Base-by-base conservation (phyloP, 495 filamentous ascomycete species). In the Ascobolus immersus region DNA sequence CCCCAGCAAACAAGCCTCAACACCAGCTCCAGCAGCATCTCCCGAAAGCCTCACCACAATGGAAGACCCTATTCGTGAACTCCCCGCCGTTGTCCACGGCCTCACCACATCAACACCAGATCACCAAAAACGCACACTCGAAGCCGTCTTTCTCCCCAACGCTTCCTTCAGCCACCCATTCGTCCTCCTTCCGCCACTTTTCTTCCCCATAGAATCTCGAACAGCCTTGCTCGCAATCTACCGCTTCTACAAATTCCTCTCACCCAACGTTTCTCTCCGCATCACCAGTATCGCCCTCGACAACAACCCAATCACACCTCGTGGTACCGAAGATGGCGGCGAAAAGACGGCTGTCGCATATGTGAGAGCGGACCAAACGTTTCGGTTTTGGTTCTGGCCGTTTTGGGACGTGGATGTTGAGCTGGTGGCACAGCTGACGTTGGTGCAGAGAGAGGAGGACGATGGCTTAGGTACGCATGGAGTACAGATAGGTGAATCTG, bases 211-310 rank as follows among this genome's bases (percentile, higher is more conserved):
- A 21, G 53, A 56, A 35, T 72, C 74, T 9, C 60, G 77, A 26
- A 60, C 56, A 46, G 46, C 72, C 13, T 58, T 89, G 18, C 55
- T 57, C 37, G 61, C 62, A 36, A 72, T 90, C 23, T 84, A 72
- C 42, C 73, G 71, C 39, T 90, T 78, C 75, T 86, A 89, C 52
- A 78, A 78, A 47, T 70, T 84, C 41, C 57, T 89, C 47, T 73
- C 65, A 22, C 80, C 80, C 1, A 54, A 57, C n/a, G 77, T 82
- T 29, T 55, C 67, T 15, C 42, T 81, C n/a, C 47, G 63, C 1
- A 55, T 91, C 7, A 58, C 76, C 37, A 77, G 71, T 10, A 52
- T 71, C 75, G 77, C 73, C 28, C 77, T 67, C 45, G 77, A 89
- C 41, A n/a, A n/a, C n/a, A n/a, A n/a, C n/a, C n/a, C n/a, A n/a